These are phyloP conservation scores for Yarrowia osloensis DNA, from an alignment of 805 yeast species.

Conservation along the genomic window DNA sequence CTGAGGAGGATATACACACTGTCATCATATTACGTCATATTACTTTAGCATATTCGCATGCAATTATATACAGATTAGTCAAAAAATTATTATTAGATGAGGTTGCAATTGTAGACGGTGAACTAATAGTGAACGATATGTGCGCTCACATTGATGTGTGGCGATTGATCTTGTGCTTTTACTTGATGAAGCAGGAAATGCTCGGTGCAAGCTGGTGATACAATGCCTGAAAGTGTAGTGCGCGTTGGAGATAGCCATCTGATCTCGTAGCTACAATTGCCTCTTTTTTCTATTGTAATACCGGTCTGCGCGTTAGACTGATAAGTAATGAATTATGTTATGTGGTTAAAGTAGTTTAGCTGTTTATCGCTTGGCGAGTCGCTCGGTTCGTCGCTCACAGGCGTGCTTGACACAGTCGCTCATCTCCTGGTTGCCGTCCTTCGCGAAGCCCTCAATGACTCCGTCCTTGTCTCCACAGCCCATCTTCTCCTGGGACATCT, in stretches of 20 bases:
- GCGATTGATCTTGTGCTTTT: too few relatives aligned
- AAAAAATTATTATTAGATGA: not conserved
- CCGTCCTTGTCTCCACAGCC: slow-evolving; percentile 51
- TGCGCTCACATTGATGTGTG: too few relatives aligned
- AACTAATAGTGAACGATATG: too few relatives aligned
- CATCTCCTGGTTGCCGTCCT: slow-evolving; percentile 27
- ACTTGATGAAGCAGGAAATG: too few relatives aligned
- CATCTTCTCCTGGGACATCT: slow-evolving; percentile 56
- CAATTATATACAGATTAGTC: not conserved
- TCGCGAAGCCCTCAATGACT: slow-evolving; percentile 47
- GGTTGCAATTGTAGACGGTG: too few relatives aligned
- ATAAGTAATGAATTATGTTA: not conserved
- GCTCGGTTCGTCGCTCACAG: slow-evolving; percentile 27
- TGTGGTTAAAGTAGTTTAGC: too few relatives aligned
- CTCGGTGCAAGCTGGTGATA: too few relatives aligned
- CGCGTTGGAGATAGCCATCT: too few relatives aligned
- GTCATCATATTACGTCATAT: slow-evolving; percentile 10
- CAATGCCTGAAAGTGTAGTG: too few relatives aligned
- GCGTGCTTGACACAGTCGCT: slow-evolving; percentile 26
- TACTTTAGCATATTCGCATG: slow-evolving; percentile 8
- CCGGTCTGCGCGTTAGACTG: too few relatives aligned
- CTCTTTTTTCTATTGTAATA: too few relatives aligned
- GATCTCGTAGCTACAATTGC: too few relatives aligned
- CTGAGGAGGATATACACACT: not conserved
- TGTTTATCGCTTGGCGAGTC: not conserved